phyloP scores from a whole-genome alignment of 2,329 filamentous ascomycete species.

The Aspergillus nomiae region DNA sequence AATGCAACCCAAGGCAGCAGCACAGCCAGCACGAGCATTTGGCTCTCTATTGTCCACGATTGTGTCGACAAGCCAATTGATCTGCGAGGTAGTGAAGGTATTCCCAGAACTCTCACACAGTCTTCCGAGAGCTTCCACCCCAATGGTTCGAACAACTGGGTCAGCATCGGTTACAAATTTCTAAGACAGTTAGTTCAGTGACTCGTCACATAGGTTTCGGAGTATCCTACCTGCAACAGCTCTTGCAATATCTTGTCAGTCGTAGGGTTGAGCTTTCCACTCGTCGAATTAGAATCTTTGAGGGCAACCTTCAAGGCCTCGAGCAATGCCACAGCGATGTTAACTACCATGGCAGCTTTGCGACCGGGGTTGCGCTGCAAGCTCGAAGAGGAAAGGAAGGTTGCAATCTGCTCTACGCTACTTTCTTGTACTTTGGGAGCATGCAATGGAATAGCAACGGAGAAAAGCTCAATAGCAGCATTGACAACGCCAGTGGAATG shows the following conservation, averaged over 20 bases:
- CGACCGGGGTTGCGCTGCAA: conserved; percentile 84
- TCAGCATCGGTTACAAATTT: conserved; percentile 81
- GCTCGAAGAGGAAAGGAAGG: conserved; percentile 77
- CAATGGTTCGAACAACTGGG: conserved; percentile 80
- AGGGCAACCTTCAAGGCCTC: conserved; percentile 80
- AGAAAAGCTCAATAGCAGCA: conserved; percentile 88
- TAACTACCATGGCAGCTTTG: conserved; percentile 87
- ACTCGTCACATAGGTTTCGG: background rate
- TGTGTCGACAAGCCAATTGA: conserved; percentile 89
- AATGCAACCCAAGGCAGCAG: conserved; percentile 88
- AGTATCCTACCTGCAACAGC: conserved; percentile 72
- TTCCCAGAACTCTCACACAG: conserved; percentile 86
- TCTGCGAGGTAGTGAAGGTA: conserved; percentile 81
- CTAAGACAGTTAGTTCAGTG: conserved; percentile 30
- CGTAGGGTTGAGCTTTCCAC: conserved; percentile 72
- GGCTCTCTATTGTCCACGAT: conserved; percentile 94
- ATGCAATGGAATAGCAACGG: conserved; percentile 85
- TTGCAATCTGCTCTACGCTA: conserved; percentile 88
- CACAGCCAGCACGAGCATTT: conserved; percentile 88
- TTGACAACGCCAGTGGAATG: conserved; percentile 93
- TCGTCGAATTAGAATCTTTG: conserved; percentile 72
- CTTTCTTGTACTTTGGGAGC: conserved; percentile 93
- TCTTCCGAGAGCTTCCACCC: conserved; percentile 80
- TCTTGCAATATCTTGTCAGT: conserved; percentile 72
- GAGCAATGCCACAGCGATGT: conserved; percentile 79